Percentiles rank a stretch among this genome's conserved stretches.
These are phyloP conservation scores for Byssothecium circinans DNA, from an alignment of 2,329 filamentous ascomycete species.

Conservation along the genomic window DNA sequence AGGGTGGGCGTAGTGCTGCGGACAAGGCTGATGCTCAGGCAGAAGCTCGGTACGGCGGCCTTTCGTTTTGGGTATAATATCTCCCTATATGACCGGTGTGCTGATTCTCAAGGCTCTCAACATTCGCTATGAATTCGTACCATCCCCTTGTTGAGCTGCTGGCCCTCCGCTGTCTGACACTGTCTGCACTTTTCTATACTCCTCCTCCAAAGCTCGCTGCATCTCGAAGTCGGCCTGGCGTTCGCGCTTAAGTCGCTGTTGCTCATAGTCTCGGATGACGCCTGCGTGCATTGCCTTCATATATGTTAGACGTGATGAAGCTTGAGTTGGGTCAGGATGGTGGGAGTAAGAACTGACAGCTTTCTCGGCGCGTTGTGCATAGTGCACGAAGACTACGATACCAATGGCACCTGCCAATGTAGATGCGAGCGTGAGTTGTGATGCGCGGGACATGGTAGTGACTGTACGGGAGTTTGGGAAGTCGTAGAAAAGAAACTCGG, in stretches of 20 bases:
- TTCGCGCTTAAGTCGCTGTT: slow-evolving; percentile 86
- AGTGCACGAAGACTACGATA: slow-evolving; percentile 86
- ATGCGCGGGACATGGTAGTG: slow-evolving; percentile 77
- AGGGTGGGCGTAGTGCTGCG: background rate
- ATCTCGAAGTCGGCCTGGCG: slow-evolving; percentile 93
- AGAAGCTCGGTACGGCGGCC: background rate
- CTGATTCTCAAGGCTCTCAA: background rate
- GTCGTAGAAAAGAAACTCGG: slow-evolving; percentile 8
- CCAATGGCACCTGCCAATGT: slow-evolving; percentile 75
- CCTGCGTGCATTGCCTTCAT: slow-evolving; percentile 89
- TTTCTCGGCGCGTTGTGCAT: slow-evolving; percentile 81
- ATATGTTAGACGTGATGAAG: slow-evolving; percentile 12
- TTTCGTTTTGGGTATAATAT: background rate
- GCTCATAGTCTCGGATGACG: slow-evolving; percentile 91
- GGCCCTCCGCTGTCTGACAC: slow-evolving; percentile 55
- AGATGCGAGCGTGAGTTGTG: slow-evolving; percentile 79
- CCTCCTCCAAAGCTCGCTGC: slow-evolving; percentile 79
- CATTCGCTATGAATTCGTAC: slow-evolving; percentile 14
- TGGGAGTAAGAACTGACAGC: slow-evolving; percentile 59
- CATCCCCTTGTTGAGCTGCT: slow-evolving; percentile 20
- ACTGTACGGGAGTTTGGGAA: slow-evolving; percentile 6
- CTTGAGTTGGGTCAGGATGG: background rate
- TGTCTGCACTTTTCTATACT: slow-evolving; percentile 86
- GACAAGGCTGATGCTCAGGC: slow-evolving; percentile 13
- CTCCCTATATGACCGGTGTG: background rate